Percentiles rank a stretch among this genome's conserved stretches.
phyloP scores from a whole-genome alignment of 352 stramenopile species.

The Globisporangium emineosum region DNA sequence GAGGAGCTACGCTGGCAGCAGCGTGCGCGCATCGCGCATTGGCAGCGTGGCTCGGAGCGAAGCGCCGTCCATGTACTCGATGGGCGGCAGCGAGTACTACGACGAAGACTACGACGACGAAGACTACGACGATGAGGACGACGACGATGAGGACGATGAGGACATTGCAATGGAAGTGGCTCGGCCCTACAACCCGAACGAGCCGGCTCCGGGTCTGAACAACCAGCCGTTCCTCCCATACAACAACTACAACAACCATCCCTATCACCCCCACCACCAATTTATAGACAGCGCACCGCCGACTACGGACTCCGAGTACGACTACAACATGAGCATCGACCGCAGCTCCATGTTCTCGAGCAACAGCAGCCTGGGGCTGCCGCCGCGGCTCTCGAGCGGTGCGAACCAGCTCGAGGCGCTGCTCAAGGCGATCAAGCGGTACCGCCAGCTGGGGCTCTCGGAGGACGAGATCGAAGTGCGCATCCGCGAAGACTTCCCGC shows the following conservation, averaged over 20 bases:
- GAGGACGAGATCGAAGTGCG: conserved; percentile 68
- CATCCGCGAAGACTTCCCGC: conserved; percentile 65
- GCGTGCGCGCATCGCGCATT: conserved; percentile 23
- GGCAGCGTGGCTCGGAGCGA: conserved; percentile 29
- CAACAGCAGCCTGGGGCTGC: conserved; percentile 50
- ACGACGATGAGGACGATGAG: conserved; percentile 61
- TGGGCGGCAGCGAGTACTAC: conserved; percentile 32
- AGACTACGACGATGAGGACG: conserved; percentile 24
- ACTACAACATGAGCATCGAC: conserved; percentile 16
- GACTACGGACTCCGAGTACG: neutral
- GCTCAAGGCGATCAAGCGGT: conserved; percentile 59
- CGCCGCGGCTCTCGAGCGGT: conserved; percentile 52
- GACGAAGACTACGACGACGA: conserved; percentile 23
- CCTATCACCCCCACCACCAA: conserved; percentile 1
- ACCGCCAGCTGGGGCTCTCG: conserved; percentile 46
- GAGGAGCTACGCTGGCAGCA: conserved; percentile 12
- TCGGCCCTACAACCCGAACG: conserved; percentile 34
- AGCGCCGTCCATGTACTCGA: conserved; percentile 5
- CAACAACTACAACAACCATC: neutral
- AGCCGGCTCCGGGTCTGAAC: neutral
- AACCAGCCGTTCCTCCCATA: neutral
- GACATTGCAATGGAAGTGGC: conserved; percentile 74
- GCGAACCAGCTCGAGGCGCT: conserved; percentile 61
- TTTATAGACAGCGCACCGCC: conserved; percentile 3
- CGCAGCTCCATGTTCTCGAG: conserved; percentile 50